Evolutionary conservation across 768 basidiomycete genomes (phyloP).

Genomic region (Hysterangium stoloniferum): DNA sequence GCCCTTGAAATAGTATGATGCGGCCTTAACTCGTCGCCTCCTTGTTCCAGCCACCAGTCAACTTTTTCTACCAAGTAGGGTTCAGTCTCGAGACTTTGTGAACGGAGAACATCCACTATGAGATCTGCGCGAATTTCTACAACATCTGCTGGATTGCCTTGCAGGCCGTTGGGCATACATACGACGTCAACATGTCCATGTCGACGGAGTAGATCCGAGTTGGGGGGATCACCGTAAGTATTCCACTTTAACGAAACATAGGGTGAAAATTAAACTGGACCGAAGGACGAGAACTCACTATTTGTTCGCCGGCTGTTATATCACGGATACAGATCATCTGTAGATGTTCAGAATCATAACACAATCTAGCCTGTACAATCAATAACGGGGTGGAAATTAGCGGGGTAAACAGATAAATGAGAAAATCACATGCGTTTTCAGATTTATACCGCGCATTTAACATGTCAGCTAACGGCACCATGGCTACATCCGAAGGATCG

Average conservation of each 20-base stretch:
- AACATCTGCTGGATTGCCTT: conserved; percentile 77
- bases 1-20: not conserved
- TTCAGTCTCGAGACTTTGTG: conserved; percentile 12
- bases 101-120: conserved; percentile 38
- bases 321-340: conserved; percentile 75
- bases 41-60: conserved; percentile 91
- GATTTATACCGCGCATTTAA: conserved; percentile 81
- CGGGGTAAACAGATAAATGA: too few species aligned
- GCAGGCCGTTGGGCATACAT: conserved; percentile 36
- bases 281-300: conserved; percentile 43
- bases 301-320: conserved; percentile 77
- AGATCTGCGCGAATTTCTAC: conserved; percentile 71
- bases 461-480: conserved; percentile 97
- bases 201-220: conserved; percentile 85
- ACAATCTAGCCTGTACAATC: conserved; percentile 87
- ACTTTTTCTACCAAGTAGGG: conserved; percentile 48
- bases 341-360: conserved; percentile 63
- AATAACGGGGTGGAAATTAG: not conserved
- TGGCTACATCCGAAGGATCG: conserved; percentile 60
- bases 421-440: conserved; percentile 59
- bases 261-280: not conserved
- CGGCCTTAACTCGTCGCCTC: conserved; percentile 67
- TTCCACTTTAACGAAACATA: conserved; percentile 57
- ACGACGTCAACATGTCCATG: conserved; percentile 90
- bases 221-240: conserved; percentile 90